Percentiles rank a stretch among this genome's conserved stretches.
Evolutionary conservation across 306 rosid genomes (phyloP).

Genomic region (Alnus rubra): DNA sequence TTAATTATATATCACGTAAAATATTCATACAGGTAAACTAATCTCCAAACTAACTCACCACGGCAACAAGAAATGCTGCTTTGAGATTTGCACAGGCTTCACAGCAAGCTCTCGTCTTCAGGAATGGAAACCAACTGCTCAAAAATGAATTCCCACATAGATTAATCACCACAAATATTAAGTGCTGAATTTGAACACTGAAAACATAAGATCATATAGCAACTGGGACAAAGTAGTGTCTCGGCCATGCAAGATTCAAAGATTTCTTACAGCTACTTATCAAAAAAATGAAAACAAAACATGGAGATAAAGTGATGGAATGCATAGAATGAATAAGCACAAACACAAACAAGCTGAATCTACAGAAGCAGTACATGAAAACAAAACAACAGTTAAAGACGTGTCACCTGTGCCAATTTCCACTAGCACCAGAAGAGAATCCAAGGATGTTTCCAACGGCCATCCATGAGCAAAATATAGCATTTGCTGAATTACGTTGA

Average conservation of each 20-base stretch:
- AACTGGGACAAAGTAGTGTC: not conserved
- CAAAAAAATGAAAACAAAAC: not conserved
- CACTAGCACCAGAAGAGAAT: constrained; percentile 96
- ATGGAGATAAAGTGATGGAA: not conserved
- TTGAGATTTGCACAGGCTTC: constrained; percentile 99
- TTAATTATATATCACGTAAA: not conserved
- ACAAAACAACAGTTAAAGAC: constrained; percentile 15
- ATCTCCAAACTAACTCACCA: constrained; percentile 58
- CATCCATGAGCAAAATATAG: constrained; percentile 99
- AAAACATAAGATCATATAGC: not conserved
- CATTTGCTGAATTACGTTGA: constrained; percentile 89
- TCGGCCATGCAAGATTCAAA: constrained; percentile 2
- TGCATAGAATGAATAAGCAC: not conserved
- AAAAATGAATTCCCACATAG: constrained; percentile 25
- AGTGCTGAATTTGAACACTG: constrained; percentile 8
- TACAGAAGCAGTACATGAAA: constrained; percentile 21
- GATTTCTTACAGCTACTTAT: not conserved
- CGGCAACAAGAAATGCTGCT: constrained; percentile 97
- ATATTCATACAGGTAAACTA: not conserved
- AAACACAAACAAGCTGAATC: constrained; percentile 11
- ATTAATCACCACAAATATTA: constrained; percentile 22
- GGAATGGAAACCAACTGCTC: constrained; percentile 95
- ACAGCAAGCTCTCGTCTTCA: constrained; percentile 86
- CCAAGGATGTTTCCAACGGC: constrained; percentile 98
- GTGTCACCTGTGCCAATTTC: constrained; percentile 87